Evolutionary conservation across 1,139 yeast species (phyloP).

Genomic region (Yamadazyma triangularis): DNA sequence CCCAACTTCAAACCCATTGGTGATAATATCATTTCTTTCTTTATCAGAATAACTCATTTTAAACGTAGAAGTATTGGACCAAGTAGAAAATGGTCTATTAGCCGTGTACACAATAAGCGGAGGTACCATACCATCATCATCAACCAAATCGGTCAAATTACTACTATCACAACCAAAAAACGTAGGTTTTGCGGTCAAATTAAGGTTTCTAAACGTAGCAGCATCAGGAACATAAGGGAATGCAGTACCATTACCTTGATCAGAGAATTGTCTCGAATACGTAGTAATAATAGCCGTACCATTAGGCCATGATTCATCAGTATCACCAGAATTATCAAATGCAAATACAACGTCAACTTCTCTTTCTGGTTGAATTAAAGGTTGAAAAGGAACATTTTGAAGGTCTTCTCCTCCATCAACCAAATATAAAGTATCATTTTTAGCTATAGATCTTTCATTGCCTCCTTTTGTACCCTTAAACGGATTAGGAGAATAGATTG

Average conservation of each 20-base stretch:
- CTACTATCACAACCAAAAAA: conserved; percentile 82
- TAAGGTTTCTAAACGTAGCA: conserved; percentile 55
- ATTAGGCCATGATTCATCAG: conserved; percentile 37
- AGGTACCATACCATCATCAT: conserved; percentile 37
- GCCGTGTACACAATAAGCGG: conserved; percentile 81
- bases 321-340: conserved; percentile 48
- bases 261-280: conserved; percentile 64
- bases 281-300: conserved; percentile 41
- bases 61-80: conserved; percentile 70
- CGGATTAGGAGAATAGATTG: conserved; percentile 50
- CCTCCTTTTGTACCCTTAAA: conserved; percentile 46
- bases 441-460: conserved; percentile 19
- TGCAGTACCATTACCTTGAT: conserved; percentile 58
- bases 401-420: conserved; percentile 45
- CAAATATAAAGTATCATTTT: conserved; percentile 33
- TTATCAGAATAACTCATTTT: conserved; percentile 56
- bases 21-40: conserved; percentile 58
- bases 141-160: conserved; percentile 55
- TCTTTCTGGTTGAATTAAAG: conserved; percentile 36
- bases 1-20: conserved; percentile 77
- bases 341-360: conserved; percentile 42
- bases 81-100: conserved; percentile 64
- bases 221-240: conserved; percentile 88
- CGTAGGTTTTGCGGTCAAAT: conserved; percentile 63
- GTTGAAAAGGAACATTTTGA: conserved; percentile 37